Conservation (phyloP, 2,329 filamentous ascomycete species). For the Penicillium expansum region DNA sequence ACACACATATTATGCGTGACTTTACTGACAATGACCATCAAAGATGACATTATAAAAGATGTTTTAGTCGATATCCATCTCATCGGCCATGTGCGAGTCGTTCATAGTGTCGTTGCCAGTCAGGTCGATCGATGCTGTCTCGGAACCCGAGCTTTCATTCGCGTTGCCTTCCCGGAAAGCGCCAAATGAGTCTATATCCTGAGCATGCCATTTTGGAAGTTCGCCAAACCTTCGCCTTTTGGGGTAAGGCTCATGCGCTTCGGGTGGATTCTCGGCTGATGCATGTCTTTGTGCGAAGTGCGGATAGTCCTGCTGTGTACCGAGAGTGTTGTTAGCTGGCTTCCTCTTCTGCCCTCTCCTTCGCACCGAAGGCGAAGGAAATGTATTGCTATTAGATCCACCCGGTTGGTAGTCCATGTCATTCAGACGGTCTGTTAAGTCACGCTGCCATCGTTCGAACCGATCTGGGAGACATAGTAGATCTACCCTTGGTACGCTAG, state of each 20-base stretch:
- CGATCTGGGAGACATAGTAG: constrained; percentile 22
- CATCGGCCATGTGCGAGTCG: constrained; percentile 21
- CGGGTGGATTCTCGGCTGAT: constrained; percentile 13
- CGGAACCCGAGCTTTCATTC: constrained; percentile 23
- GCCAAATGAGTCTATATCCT: constrained; percentile 10
- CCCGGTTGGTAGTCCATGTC: constrained; percentile 32
- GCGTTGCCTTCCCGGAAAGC: constrained; percentile 18
- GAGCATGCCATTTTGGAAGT: constrained; percentile 13
- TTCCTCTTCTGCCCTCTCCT: constrained; percentile 39
- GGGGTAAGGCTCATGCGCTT: constrained; percentile 15
- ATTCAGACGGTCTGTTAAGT: constrained; percentile 36
- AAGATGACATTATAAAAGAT: neutral
- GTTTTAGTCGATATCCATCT: constrained; percentile 39
- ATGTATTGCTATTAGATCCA: constrained; percentile 9
- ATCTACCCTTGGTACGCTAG: constrained; percentile 1
- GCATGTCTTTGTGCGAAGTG: constrained; percentile 4
- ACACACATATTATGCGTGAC: neutral
- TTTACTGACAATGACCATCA: neutral
- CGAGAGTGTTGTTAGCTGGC: constrained; percentile 20
- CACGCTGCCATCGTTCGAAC: constrained; percentile 33
- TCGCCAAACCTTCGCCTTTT: constrained; percentile 30
- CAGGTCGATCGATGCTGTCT: constrained; percentile 21
- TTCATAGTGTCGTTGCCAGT: constrained; percentile 15
- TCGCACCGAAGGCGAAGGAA: neutral
- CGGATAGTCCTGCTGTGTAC: constrained; percentile 3